A percentile compares a stretch with the other conserved stretches of the same genome.
These are phyloP conservation scores for Apocynum venetum DNA, from an alignment of 257 asterid genomes.

Conservation along the genomic window DNA sequence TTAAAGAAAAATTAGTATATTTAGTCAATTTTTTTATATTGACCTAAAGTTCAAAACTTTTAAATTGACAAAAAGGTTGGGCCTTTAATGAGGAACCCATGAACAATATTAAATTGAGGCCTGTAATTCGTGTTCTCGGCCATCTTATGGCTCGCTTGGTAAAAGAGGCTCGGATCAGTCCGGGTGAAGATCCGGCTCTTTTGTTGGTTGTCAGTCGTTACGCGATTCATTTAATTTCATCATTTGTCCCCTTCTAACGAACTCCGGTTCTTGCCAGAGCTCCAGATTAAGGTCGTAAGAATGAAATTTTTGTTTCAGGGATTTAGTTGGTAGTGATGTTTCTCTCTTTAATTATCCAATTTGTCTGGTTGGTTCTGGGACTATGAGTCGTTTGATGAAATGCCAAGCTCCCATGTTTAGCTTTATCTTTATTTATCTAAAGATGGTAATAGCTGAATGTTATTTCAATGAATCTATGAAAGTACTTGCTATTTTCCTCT, in stretches of 20 bases:
- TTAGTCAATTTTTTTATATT: too few relatives aligned
- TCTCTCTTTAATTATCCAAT: too few relatives aligned
- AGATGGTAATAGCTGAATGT: background rate
- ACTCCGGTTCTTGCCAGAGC: background rate
- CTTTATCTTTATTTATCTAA: background rate
- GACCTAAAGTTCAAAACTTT: too few relatives aligned
- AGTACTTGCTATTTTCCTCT: background rate
- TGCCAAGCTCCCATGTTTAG: background rate
- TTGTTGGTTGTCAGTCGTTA: background rate
- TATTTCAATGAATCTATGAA: background rate
- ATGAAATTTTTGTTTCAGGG: background rate
- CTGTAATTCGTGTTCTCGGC: background rate
- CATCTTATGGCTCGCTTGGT: background rate
- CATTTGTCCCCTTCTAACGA: background rate
- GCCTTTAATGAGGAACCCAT: background rate
- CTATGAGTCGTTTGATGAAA: constrained; percentile 7
- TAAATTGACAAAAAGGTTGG: background rate
- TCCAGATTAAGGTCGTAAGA: background rate
- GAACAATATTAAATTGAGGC: background rate
- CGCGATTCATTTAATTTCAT: background rate
- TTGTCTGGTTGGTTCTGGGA: background rate
- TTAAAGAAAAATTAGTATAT: too few relatives aligned
- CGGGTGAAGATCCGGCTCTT: background rate
- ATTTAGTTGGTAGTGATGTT: background rate
- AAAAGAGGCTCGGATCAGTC: background rate